phyloP scores from a whole-genome alignment of 352 stramenopile genomes.

The Globisporangium parvum region DNA sequence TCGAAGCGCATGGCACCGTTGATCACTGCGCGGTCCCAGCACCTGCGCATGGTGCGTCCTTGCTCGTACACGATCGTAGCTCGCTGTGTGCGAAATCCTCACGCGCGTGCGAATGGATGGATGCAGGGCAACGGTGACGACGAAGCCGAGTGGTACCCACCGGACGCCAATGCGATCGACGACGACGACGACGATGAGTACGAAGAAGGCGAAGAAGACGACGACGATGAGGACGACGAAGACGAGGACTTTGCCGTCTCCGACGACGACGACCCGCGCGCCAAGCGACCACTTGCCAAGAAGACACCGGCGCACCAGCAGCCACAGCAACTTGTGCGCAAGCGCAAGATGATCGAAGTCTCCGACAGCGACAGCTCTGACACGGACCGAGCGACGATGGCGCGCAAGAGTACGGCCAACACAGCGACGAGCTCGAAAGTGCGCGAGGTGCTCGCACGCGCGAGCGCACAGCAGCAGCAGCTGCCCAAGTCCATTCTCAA shows the following conservation, averaged over 20 bases:
- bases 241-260: slow-evolving; percentile 23
- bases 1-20: slow-evolving; percentile 55
- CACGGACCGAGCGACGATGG: slow-evolving; percentile 17
- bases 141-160: slow-evolving; percentile 36
- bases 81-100: neutral
- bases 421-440: slow-evolving; percentile 7
- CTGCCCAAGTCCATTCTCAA: slow-evolving; percentile 36
- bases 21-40: slow-evolving; percentile 30
- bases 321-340: slow-evolving; percentile 16
- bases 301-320: neutral
- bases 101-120: neutral
- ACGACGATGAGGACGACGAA: slow-evolving; percentile 21
- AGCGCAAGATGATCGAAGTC: slow-evolving; percentile 41
- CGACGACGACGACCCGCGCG: slow-evolving; percentile 3
- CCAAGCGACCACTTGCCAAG: slow-evolving; percentile 14
- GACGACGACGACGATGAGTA: slow-evolving; percentile 28
- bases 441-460: slow-evolving; percentile 6
- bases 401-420: neutral
- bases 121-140: slow-evolving; percentile 17
- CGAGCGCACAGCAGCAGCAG: slow-evolving; percentile 1
- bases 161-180: slow-evolving; percentile 25
- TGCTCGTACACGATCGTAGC: neutral
- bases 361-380: slow-evolving; percentile 48
- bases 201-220: slow-evolving; percentile 21
- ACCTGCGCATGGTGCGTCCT: slow-evolving; percentile 17